Conservation (phyloP, 2,329 filamentous ascomycete genomes). For the Colletotrichum abscissum region DNA sequence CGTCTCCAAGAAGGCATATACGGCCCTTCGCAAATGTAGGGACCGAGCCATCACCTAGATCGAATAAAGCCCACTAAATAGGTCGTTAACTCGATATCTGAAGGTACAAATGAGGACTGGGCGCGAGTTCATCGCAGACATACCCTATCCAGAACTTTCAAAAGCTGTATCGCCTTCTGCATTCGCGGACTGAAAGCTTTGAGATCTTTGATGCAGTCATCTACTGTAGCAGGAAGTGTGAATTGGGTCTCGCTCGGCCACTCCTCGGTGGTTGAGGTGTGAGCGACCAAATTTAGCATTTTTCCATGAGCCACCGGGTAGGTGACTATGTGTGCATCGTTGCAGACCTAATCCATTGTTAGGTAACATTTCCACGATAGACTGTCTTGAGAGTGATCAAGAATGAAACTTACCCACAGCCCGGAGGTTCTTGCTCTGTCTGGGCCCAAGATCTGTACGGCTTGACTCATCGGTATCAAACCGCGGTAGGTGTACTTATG, state of each 20-base stretch:
- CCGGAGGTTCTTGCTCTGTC: slow-evolving; percentile 46
- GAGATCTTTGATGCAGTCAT: neutral
- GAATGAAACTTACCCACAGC: slow-evolving; percentile 68
- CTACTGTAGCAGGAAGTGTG: slow-evolving; percentile 35
- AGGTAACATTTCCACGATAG: slow-evolving; percentile 37
- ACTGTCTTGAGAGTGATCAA: slow-evolving; percentile 33
- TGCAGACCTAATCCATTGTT: slow-evolving; percentile 48
- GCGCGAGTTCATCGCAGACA: neutral
- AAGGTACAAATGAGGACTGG: neutral
- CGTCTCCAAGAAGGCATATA: slow-evolving; percentile 67
- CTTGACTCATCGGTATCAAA: slow-evolving; percentile 60
- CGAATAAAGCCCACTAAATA: slow-evolving; percentile 57
- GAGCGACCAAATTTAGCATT: slow-evolving; percentile 66
- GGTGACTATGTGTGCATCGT: slow-evolving; percentile 66
- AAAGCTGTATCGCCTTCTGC: neutral
- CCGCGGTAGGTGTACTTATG: slow-evolving; percentile 69
- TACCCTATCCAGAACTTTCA: slow-evolving; percentile 10
- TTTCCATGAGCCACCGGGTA: slow-evolving; percentile 67
- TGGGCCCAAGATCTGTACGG: slow-evolving; percentile 58
- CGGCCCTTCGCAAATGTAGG: slow-evolving; percentile 54
- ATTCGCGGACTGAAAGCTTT: neutral
- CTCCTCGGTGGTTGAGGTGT: slow-evolving; percentile 43
- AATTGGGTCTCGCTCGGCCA: slow-evolving; percentile 41
- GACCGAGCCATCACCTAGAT: slow-evolving; percentile 55
- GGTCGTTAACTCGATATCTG: neutral